Percentiles rank a stretch among this genome's conserved stretches.
These are phyloP conservation scores for Podospora conica DNA, from an alignment of 495 filamentous ascomycete species.

Conservation along the genomic window DNA sequence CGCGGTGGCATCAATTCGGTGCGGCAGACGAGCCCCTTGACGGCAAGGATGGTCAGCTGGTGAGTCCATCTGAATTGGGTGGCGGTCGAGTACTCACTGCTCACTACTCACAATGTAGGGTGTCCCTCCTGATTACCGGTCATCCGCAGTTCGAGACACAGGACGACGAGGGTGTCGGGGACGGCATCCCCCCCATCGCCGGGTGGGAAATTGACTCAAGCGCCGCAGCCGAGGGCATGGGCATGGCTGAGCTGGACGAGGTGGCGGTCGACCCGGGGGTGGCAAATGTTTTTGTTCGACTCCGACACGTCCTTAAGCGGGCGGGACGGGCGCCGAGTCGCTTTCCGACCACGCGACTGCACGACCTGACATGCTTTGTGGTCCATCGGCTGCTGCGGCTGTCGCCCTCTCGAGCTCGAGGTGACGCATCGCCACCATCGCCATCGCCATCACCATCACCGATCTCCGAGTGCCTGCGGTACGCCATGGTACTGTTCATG, in stretches of 20 bases:
- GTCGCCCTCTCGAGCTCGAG: slow-evolving; percentile 5
- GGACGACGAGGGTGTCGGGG: slow-evolving; percentile 41
- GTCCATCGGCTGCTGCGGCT: slow-evolving; percentile 40
- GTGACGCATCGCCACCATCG: slow-evolving; percentile 1
- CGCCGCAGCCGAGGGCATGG: slow-evolving; percentile 1
- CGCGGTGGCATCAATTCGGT: slow-evolving; percentile 45
- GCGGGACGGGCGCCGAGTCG: slow-evolving; percentile 13
- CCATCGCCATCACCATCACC: slow-evolving; percentile 15
- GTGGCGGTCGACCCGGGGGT: slow-evolving; percentile 30
- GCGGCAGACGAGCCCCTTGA: slow-evolving; percentile 43
- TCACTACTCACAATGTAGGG: slow-evolving; percentile 30
- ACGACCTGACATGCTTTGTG: slow-evolving; percentile 47
- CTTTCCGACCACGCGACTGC: slow-evolving; percentile 36
- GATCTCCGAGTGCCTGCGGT: slow-evolving; percentile 40
- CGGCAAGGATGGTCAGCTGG: slow-evolving; percentile 49
- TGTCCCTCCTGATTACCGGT: slow-evolving; percentile 45
- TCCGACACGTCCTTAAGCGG: slow-evolving; percentile 35
- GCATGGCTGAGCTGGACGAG: slow-evolving; percentile 5
- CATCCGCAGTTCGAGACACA: slow-evolving; percentile 45
- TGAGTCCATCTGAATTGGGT: slow-evolving; percentile 17
- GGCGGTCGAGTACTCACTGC: background rate
- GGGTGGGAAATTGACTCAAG: slow-evolving; percentile 37
- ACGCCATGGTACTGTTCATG: slow-evolving; percentile 43
- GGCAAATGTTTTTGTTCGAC: slow-evolving; percentile 34
- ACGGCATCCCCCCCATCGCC: slow-evolving; percentile 39